A percentile compares a stretch with the other conserved stretches of the same genome.
Conservation (phyloP, 495 filamentous ascomycete species). For the Penicillium psychrofluorescens region DNA sequence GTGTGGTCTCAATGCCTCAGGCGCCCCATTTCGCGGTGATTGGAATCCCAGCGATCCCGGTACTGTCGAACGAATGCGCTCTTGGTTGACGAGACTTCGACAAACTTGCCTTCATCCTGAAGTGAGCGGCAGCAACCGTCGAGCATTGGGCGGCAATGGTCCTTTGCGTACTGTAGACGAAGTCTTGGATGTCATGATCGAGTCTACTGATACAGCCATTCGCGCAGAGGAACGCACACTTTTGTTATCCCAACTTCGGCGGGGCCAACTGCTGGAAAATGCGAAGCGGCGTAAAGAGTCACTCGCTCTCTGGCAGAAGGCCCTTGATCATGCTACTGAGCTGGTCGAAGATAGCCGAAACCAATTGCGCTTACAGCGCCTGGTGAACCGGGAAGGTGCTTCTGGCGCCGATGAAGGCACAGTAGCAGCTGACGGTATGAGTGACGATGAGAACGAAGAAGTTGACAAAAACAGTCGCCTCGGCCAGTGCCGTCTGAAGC, state of each 20-base stretch:
- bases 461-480: constrained; percentile 40
- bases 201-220: constrained; percentile 59
- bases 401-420: constrained; percentile 5
- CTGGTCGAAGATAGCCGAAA: constrained; percentile 59
- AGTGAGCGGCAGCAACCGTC: constrained; percentile 59
- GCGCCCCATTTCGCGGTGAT: constrained; percentile 48
- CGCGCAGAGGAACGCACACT: constrained; percentile 59
- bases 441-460: constrained; percentile 40
- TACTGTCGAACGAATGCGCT: constrained; percentile 58
- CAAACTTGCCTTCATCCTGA: constrained; percentile 85
- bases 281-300: constrained; percentile 50
- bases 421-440: constrained; percentile 15
- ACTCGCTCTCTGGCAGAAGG: constrained; percentile 57
- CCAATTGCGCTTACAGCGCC: constrained; percentile 47
- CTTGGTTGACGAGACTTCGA: constrained; percentile 63
- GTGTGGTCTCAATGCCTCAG: constrained; percentile 56
- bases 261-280: constrained; percentile 71
- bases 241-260: constrained; percentile 51
- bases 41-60: constrained; percentile 56
- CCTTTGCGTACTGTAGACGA: constrained; percentile 74
- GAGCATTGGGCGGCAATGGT: constrained; percentile 57
- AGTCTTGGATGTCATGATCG: constrained; percentile 83
- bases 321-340: constrained; percentile 42
- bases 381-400: constrained; percentile 11
- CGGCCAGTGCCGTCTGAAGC: constrained; percentile 53